Percentiles rank a stretch among this genome's conserved stretches.
Evolutionary conservation across 2,329 filamentous ascomycete genomes (phyloP).

Genomic region (Scolecobasidium constrictum): DNA sequence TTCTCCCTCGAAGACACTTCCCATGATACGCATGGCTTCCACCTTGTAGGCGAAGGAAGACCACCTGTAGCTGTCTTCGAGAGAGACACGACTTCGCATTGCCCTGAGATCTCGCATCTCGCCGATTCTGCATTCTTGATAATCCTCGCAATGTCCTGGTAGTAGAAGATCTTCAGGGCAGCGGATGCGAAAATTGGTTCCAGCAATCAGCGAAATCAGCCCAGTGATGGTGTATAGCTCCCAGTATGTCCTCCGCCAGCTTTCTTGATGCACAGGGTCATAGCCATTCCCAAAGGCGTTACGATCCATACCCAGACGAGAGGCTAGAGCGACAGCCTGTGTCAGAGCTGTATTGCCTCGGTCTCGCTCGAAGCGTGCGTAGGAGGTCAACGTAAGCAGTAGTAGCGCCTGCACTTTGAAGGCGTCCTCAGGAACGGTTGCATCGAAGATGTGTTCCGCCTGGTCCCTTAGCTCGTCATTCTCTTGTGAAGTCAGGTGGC

Average conservation of each 20-base stretch:
- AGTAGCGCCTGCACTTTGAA: not conserved
- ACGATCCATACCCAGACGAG: not conserved
- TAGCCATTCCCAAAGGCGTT: constrained; percentile 28
- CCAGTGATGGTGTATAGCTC: constrained; percentile 51
- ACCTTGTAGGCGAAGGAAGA: not conserved
- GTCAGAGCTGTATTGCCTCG: not conserved
- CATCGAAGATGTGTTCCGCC: not conserved
- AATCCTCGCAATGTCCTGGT: not conserved
- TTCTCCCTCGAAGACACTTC: not conserved
- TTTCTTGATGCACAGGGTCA: constrained; percentile 64
- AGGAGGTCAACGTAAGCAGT: not conserved
- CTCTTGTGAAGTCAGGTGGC: not conserved
- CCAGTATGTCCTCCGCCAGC: constrained; percentile 87
- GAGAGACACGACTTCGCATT: not conserved
- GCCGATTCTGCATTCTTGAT: not conserved
- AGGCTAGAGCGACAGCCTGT: not conserved
- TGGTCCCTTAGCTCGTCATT: not conserved
- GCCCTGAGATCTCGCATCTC: not conserved
- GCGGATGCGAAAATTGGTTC: not conserved
- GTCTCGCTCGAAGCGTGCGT: not conserved
- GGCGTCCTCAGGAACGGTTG: not conserved
- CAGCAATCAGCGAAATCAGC: not conserved
- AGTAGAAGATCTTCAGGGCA: not conserved
- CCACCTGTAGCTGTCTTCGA: not conserved
- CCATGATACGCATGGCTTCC: not conserved